These are phyloP conservation scores for Apiotrichum siamense DNA, from an alignment of 1,284 basidiomycete species.

Conservation along the genomic window DNA sequence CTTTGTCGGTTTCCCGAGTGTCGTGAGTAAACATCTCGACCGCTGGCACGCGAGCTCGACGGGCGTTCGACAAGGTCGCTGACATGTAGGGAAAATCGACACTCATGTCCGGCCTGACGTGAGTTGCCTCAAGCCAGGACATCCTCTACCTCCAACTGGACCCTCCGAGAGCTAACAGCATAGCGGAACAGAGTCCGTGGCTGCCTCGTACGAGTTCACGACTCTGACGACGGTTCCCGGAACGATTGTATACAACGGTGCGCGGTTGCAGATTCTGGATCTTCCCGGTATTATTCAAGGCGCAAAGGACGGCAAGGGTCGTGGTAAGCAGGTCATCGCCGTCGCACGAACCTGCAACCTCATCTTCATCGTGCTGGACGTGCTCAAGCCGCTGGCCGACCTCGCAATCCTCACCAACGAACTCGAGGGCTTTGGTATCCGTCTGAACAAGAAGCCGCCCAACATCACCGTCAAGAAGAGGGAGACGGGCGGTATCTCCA, in stretches of 20 bases:
- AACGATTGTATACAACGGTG: constrained; percentile 64
- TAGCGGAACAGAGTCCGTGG: constrained; percentile 86
- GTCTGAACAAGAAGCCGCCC: constrained; percentile 92
- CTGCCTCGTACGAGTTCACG: constrained; percentile 98
- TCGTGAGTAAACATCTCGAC: constrained; percentile 11
- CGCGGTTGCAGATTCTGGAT: constrained; percentile 57
- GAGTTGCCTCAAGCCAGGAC: constrained; percentile 5
- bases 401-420: constrained; percentile 86
- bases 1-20: constrained; percentile 60
- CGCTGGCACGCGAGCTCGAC: too few species aligned
- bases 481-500: constrained; percentile 77
- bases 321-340: constrained; percentile 91
- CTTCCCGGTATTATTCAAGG: constrained; percentile 82
- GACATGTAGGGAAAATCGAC: constrained; percentile 63
- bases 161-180: not conserved
- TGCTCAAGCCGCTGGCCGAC: constrained; percentile 92
- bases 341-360: constrained; percentile 97
- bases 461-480: constrained; percentile 83
- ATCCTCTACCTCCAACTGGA: not conserved
- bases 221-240: constrained; percentile 70
- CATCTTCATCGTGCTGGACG: constrained; percentile 97
- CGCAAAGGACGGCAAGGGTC: constrained; percentile 94
- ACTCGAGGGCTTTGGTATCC: constrained; percentile 93
- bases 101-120: constrained; percentile 92
- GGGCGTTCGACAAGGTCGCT: too few species aligned